These are phyloP conservation scores for Sporothrix humicola DNA, from an alignment of 2,329 filamentous ascomycete species.

Conservation along the genomic window DNA sequence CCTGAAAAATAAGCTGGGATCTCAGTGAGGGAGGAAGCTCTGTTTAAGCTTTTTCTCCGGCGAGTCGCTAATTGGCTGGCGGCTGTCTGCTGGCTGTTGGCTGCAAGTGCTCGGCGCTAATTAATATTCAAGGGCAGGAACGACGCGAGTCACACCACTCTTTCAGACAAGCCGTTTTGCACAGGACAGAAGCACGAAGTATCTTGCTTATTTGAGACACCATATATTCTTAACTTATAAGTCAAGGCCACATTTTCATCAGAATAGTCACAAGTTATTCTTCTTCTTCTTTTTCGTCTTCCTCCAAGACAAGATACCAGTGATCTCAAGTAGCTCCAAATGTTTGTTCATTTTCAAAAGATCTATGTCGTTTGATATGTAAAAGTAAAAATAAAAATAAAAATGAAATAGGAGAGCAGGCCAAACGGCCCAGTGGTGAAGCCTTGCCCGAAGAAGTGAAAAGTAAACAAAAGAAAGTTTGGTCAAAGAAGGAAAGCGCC, in stretches of 20 bases:
- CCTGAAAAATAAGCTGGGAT: constrained; percentile 4
- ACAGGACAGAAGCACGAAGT: background rate
- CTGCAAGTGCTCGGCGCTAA: background rate
- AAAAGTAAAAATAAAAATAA: background rate
- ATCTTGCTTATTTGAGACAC: background rate
- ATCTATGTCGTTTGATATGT: constrained; percentile 24
- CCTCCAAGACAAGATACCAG: background rate
- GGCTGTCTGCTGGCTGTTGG: background rate
- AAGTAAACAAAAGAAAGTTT: constrained; percentile 27
- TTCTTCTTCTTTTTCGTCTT: background rate
- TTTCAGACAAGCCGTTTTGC: background rate
- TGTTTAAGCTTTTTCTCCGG: constrained; percentile 22
- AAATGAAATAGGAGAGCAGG: background rate
- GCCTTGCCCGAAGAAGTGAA: constrained; percentile 12
- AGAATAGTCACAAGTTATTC: background rate
- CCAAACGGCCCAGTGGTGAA: background rate
- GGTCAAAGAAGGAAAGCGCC: constrained; percentile 14
- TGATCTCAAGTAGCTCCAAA: constrained; percentile 18
- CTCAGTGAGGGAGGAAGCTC: background rate
- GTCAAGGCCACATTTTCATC: no score
- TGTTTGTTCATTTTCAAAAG: constrained; percentile 2
- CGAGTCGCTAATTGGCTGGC: background rate
- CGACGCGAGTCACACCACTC: background rate
- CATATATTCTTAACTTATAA: background rate
- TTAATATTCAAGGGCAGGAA: background rate